Evolutionary conservation across 2,329 filamentous ascomycete genomes (phyloP).

Genomic region (Mollisia scopiformis): DNA sequence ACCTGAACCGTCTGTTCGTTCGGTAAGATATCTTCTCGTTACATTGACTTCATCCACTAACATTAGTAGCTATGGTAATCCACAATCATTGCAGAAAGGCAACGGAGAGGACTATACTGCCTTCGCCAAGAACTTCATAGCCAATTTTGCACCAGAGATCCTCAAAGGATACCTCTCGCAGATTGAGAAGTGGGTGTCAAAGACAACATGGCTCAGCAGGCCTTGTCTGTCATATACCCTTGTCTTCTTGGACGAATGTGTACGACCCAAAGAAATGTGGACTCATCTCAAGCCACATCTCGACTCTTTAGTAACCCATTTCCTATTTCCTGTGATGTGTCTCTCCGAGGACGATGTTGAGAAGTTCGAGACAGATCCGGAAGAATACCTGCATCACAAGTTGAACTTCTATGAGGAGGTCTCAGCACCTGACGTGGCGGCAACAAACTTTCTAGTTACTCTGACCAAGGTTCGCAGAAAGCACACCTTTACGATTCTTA

Average conservation of each 20-base stretch:
- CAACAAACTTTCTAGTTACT: constrained; percentile 94
- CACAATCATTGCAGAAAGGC: constrained; percentile 70
- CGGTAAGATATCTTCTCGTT: constrained; percentile 60
- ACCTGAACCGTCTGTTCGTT: constrained; percentile 93
- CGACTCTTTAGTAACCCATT: constrained; percentile 89
- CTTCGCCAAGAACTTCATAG: constrained; percentile 89
- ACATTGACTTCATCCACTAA: constrained; percentile 11
- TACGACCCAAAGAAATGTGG: constrained; percentile 98
- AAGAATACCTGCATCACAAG: constrained; percentile 96
- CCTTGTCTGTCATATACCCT: constrained; percentile 92
- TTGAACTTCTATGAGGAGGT: constrained; percentile 98
- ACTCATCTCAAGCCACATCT: constrained; percentile 89
- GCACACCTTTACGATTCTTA: constrained; percentile 92
- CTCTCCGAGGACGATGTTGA: constrained; percentile 90
- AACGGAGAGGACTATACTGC: constrained; percentile 77
- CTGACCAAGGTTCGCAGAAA: constrained; percentile 94
- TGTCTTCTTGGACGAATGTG: constrained; percentile 94
- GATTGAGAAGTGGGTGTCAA: constrained; percentile 97
- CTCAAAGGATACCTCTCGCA: constrained; percentile 92
- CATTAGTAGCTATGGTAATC: constrained; percentile 80
- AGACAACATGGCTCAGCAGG: constrained; percentile 92
- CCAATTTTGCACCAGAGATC: constrained; percentile 92
- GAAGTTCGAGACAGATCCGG: constrained; percentile 90
- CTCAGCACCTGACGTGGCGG: constrained; percentile 90
- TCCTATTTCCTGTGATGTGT: constrained; percentile 94